These are phyloP conservation scores for Ogataea pini DNA, from an alignment of 805 yeast genomes.

Conservation along the genomic window DNA sequence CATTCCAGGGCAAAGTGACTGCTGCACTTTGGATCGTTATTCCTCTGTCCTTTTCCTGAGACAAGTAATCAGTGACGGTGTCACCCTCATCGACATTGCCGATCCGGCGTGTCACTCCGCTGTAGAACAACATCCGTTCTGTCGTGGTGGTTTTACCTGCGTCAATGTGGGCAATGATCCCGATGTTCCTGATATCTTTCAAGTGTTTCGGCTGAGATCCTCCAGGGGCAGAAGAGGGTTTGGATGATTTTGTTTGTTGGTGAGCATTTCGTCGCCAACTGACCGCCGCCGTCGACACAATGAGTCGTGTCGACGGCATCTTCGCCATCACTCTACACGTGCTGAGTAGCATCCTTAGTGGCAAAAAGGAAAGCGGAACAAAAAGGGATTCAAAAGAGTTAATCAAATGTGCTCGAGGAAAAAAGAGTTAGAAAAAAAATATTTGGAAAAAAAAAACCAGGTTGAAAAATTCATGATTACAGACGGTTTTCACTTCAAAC, in stretches of 20 bases:
- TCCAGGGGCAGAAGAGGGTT: too few species aligned
- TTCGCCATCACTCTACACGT: not conserved
- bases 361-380: not conserved
- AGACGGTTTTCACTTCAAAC: too few species aligned
- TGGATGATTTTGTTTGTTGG: too few species aligned
- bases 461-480: too few species aligned
- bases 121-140: constrained; percentile 88
- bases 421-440: not conserved
- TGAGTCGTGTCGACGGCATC: not conserved
- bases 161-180: constrained; percentile 98
- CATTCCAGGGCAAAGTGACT: constrained; percentile 81
- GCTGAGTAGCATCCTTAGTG: not conserved
- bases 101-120: constrained; percentile 75
- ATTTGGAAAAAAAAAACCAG: not conserved
- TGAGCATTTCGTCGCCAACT: too few species aligned
- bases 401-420: not conserved
- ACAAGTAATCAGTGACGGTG: constrained; percentile 89
- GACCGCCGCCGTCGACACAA: too few species aligned
- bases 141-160: constrained; percentile 99
- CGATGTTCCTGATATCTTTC: constrained; percentile 73
- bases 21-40: constrained; percentile 98
- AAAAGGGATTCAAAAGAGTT: not conserved
- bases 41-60: constrained; percentile 89
- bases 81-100: constrained; percentile 98
- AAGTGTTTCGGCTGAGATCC: not conserved